These are phyloP conservation scores for Fusarium coffeatum DNA, from an alignment of 2,329 filamentous ascomycete species.

Conservation along the genomic window DNA sequence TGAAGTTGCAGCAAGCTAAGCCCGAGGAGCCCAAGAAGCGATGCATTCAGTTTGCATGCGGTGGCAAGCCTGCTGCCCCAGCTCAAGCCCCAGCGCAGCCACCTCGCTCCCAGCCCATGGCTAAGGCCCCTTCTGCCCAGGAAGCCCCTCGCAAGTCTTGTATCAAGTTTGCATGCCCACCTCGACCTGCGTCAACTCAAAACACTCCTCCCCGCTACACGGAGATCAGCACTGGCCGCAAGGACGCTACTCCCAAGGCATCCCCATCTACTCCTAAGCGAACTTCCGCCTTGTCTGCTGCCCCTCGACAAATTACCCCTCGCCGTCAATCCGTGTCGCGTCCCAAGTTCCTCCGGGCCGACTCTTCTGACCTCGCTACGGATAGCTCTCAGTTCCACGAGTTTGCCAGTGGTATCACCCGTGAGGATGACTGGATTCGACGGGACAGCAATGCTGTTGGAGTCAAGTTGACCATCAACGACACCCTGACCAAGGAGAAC, in stretches of 20 bases:
- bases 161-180: slow-evolving; percentile 82
- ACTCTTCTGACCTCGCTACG: slow-evolving; percentile 61
- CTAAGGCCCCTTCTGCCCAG: slow-evolving; percentile 51
- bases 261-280: slow-evolving; percentile 51
- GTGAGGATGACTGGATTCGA: slow-evolving; percentile 91
- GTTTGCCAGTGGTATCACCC: slow-evolving; percentile 84
- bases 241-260: slow-evolving; percentile 30
- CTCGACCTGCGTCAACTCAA: slow-evolving; percentile 60
- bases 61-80: slow-evolving; percentile 67
- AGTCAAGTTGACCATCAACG: slow-evolving; percentile 84
- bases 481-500: slow-evolving; percentile 91
- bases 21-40: slow-evolving; percentile 76
- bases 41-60: slow-evolving; percentile 92
- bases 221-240: slow-evolving; percentile 6
- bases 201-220: slow-evolving; percentile 51
- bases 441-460: slow-evolving; percentile 73
- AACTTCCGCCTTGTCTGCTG: slow-evolving; percentile 40
- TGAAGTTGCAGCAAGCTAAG: slow-evolving; percentile 34
- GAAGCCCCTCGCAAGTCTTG: slow-evolving; percentile 66
- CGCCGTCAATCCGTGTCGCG: slow-evolving; percentile 44
- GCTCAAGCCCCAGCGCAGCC: slow-evolving; percentile 36
- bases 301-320: slow-evolving; percentile 44
- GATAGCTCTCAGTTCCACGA: slow-evolving; percentile 82
- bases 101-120: slow-evolving; percentile 50
- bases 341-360: slow-evolving; percentile 63